Evolutionary conservation across 108 stramenopile genomes (phyloP), one percentile per base, ranked within the genome.

Genomic region (Cyclotella distinguenda): DNA sequence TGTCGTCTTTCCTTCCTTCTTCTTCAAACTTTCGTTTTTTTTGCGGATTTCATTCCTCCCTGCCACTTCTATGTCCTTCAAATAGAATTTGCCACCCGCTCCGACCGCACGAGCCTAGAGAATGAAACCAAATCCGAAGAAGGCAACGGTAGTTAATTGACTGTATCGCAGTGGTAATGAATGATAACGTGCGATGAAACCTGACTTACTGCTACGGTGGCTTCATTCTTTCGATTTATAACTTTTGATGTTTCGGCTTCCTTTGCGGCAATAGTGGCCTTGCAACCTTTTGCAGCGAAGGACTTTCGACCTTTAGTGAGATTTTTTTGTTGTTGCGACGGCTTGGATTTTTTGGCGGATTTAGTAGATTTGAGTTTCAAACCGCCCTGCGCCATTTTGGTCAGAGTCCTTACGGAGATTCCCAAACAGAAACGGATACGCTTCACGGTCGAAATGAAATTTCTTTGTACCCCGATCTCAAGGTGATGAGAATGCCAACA

Each of bases 171-270:
- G n/a, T n/a, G n/a, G n/a, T n/a, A n/a, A n/a, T n/a, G n/a, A n/a
- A n/a, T n/a, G n/a, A n/a, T n/a, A n/a, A n/a, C n/a, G n/a, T n/a
- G n/a, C n/a, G n/a, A n/a, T n/a, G n/a, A n/a, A n/a, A n/a, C n/a
- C n/a, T n/a, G n/a, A n/a, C n/a, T n/a, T n/a, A n/a, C n/a, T 13
- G 89, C 86, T 61, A 89, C 84, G 16, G 80, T 35, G 31, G 83
- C 40, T 74, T 94, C 90, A 61, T 87, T 94, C 59, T 85, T 89
- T 6, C 67, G 57, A 61, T 89, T 90, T 61, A 94, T 90, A 22
- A 79, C 82, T 70, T 90, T 90, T 32, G 86, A 74, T 22, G 86
- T 83, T 33, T 60, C 74, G 3, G 55, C 36, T 60, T 86, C 71
- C 66, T 83, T 73, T 21, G 59, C 69, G 7, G 68, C 73, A 15